These are phyloP conservation scores for Penicillium occitanis DNA, from an alignment of 2,329 filamentous ascomycete species.

Conservation along the genomic window DNA sequence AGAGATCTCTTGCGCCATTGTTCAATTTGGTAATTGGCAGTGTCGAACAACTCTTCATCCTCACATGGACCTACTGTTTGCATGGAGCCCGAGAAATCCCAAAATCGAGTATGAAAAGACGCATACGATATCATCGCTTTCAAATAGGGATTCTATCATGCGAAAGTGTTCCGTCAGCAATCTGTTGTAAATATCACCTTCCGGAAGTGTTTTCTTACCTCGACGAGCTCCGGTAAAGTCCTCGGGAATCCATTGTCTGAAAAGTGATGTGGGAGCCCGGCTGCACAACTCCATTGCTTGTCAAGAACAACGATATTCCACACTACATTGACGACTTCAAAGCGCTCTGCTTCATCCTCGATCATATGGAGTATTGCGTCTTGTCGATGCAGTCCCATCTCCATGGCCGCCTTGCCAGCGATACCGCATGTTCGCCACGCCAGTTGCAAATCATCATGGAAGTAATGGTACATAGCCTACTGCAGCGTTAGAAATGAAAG, in stretches of 20 bases:
- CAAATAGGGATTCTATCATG: slow-evolving; percentile 3
- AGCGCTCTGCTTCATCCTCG: background rate
- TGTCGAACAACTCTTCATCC: slow-evolving; percentile 9
- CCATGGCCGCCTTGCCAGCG: background rate
- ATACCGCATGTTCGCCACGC: slow-evolving; percentile 13
- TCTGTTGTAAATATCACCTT: no score
- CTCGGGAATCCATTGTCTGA: background rate
- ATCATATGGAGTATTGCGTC: background rate
- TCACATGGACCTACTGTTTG: background rate
- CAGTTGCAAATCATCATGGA: slow-evolving; percentile 4
- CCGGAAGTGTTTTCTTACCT: background rate
- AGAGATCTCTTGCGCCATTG: slow-evolving; percentile 8
- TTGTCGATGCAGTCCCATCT: slow-evolving; percentile 6
- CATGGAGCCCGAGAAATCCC: background rate
- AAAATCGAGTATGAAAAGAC: background rate
- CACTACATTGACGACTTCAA: background rate
- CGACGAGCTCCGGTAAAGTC: background rate
- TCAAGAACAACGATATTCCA: slow-evolving; percentile 9
- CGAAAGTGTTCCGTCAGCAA: no score
- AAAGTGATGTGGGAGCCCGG: slow-evolving; percentile 2
- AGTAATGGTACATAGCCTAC: slow-evolving; percentile 8
- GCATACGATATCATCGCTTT: slow-evolving; percentile 9
- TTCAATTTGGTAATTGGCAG: slow-evolving; percentile 4
- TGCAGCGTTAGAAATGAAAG: background rate
- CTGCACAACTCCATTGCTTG: slow-evolving; percentile 9